A percentile compares a stretch with the other conserved stretches of the same genome.
Evolutionary conservation across 257 asterid genomes (phyloP).

Genomic region (Osmanthus fragrans): DNA sequence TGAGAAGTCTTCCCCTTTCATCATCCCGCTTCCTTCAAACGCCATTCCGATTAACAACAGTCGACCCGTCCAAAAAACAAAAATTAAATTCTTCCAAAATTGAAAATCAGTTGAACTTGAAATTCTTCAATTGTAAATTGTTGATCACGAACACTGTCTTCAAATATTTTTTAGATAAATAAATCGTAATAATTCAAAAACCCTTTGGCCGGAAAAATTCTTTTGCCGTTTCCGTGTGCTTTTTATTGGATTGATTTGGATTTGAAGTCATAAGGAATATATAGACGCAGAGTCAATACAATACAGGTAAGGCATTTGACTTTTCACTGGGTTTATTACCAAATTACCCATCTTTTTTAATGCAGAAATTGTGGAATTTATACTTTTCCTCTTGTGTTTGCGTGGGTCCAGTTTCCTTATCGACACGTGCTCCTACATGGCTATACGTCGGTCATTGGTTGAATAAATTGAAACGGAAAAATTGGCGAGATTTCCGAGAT

Average conservation of each 20-base stretch:
- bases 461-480: no score
- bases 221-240: not conserved
- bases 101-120: not conserved
- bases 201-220: not conserved
- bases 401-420: not conserved
- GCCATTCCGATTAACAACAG: slow-evolving; percentile 15
- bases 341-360: no score
- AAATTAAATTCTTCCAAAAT: not conserved
- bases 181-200: not conserved
- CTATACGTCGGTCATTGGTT: not conserved
- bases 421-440: not conserved
- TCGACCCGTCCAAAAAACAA: slow-evolving; percentile 22
- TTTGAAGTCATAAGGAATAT: not conserved
- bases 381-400: no score
- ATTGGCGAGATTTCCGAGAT: no score
- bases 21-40: slow-evolving; percentile 20
- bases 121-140: not conserved
- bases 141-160: not conserved
- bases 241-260: not conserved
- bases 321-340: not conserved
- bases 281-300: not conserved
- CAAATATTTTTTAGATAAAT: not conserved
- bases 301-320: not conserved
- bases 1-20: slow-evolving; percentile 31
- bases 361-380: no score